Conservation (phyloP, 108 stramenopile species). For the Licmophora abbreviata region DNA sequence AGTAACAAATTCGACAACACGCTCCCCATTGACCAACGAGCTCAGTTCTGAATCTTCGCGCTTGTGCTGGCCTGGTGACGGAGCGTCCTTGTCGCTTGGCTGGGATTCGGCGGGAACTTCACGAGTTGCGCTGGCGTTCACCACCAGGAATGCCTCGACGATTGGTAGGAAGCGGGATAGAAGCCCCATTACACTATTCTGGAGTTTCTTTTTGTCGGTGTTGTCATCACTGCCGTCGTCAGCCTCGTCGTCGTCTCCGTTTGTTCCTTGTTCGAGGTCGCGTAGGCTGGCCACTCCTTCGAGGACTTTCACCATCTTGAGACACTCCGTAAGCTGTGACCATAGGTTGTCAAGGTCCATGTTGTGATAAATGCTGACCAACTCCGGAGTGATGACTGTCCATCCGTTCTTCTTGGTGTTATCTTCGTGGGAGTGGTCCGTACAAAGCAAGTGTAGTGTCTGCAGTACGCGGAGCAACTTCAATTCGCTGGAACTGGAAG, state of each 20-base stretch:
- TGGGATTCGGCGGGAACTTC: constrained; percentile 4
- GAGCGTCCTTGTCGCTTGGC: neutral
- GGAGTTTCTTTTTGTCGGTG: constrained; percentile 56
- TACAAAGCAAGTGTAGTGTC: constrained; percentile 67
- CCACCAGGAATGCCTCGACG: constrained; percentile 93
- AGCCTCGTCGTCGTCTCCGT: constrained; percentile 21
- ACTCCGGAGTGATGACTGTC: constrained; percentile 43
- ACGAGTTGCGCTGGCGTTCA: constrained; percentile 51
- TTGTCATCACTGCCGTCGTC: constrained; percentile 22
- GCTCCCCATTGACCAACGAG: constrained; percentile 45
- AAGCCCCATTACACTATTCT: constrained; percentile 79
- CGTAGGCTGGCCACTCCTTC: constrained; percentile 75
- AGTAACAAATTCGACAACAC: constrained; percentile 78
- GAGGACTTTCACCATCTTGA: constrained; percentile 71
- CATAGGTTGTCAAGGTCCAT: constrained; percentile 74
- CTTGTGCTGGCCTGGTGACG: constrained; percentile 9
- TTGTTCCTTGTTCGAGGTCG: constrained; percentile 39
- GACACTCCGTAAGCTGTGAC: constrained; percentile 68
- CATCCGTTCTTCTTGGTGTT: constrained; percentile 19
- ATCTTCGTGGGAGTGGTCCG: constrained; percentile 38
- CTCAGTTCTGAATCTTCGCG: constrained; percentile 16
- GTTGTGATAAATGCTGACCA: constrained; percentile 50
- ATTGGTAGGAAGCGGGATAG: constrained; percentile 90
- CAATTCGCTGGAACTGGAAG: constrained; percentile 79
- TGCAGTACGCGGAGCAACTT: constrained; percentile 88